These are phyloP conservation scores for Myxozyma mucilagina DNA, from an alignment of 805 yeast genomes.

Conservation along the genomic window DNA sequence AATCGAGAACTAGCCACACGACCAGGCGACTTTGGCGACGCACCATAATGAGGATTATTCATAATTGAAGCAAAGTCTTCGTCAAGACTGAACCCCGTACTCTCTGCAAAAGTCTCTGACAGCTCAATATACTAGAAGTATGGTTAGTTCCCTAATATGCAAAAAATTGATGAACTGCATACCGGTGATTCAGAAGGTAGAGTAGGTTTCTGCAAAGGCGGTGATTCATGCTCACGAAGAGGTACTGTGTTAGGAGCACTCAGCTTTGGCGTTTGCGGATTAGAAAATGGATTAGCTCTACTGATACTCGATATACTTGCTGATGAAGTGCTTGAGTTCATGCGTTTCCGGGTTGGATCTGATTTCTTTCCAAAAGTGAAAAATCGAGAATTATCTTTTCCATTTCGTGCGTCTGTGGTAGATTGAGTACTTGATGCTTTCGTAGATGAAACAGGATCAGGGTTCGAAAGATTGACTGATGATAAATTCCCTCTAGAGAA, in stretches of 20 bases:
- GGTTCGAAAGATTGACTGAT: neutral
- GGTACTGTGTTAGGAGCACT: neutral
- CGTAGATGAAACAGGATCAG: neutral
- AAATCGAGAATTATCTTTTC: neutral
- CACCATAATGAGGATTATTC: slow-evolving; percentile 10
- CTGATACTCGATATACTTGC: neutral
- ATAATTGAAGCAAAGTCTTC: slow-evolving; percentile 32
- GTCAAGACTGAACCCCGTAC: slow-evolving; percentile 29
- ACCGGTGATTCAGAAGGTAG: slow-evolving; percentile 8
- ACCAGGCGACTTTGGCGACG: slow-evolving; percentile 17
- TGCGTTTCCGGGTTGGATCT: neutral
- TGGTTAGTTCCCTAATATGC: neutral
- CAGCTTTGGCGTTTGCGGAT: neutral
- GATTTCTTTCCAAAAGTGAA: slow-evolving; percentile 5
- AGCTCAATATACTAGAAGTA: neutral
- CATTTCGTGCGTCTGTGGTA: neutral
- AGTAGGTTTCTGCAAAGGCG: neutral
- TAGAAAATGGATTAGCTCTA: neutral
- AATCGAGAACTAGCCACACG: slow-evolving; percentile 18
- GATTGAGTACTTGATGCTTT: neutral
- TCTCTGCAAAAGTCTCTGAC: slow-evolving; percentile 2
- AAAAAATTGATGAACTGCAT: neutral
- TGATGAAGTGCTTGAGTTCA: neutral
- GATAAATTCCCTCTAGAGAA: neutral
- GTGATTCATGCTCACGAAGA: neutral